Percentiles rank a stretch among this genome's conserved stretches.
Conservation (phyloP, 306 rosid species). For the Hippophae gyantsensis region DNA sequence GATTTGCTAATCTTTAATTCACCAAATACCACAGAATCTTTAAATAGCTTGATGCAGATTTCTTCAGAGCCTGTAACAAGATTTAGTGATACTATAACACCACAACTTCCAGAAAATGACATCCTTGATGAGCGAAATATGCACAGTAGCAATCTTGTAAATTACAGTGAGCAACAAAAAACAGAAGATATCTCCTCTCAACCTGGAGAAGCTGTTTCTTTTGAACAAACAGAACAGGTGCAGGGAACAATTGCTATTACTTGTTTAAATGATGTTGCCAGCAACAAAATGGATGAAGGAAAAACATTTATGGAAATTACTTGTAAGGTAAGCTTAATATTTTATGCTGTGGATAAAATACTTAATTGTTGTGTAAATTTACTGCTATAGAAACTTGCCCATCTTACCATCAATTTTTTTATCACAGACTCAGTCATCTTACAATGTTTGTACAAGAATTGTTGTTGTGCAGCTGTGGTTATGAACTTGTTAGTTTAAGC, state of each 20-base stretch:
- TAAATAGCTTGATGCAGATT: slow-evolving; percentile 30
- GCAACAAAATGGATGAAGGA: slow-evolving; percentile 33
- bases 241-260: slow-evolving; percentile 24
- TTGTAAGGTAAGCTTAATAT: slow-evolving; percentile 30
- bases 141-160: slow-evolving; percentile 28
- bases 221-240: slow-evolving; percentile 21
- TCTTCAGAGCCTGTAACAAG: slow-evolving; percentile 24
- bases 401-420: background rate
- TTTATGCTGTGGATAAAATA: background rate
- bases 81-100: slow-evolving; percentile 17
- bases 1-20: slow-evolving; percentile 16
- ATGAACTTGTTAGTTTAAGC: background rate
- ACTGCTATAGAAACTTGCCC: background rate
- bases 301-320: slow-evolving; percentile 21
- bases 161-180: slow-evolving; percentile 36
- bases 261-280: slow-evolving; percentile 22
- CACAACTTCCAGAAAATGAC: slow-evolving; percentile 19
- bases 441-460: background rate
- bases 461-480: background rate
- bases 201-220: slow-evolving; percentile 23
- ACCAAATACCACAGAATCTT: slow-evolving; percentile 5
- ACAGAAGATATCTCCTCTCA: slow-evolving; percentile 32
- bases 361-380: background rate
- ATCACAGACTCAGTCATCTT: background rate
- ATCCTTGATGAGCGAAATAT: slow-evolving; percentile 18